These are phyloP conservation scores for Perilla frutescens DNA, from an alignment of 257 asterid genomes.

Conservation along the genomic window DNA sequence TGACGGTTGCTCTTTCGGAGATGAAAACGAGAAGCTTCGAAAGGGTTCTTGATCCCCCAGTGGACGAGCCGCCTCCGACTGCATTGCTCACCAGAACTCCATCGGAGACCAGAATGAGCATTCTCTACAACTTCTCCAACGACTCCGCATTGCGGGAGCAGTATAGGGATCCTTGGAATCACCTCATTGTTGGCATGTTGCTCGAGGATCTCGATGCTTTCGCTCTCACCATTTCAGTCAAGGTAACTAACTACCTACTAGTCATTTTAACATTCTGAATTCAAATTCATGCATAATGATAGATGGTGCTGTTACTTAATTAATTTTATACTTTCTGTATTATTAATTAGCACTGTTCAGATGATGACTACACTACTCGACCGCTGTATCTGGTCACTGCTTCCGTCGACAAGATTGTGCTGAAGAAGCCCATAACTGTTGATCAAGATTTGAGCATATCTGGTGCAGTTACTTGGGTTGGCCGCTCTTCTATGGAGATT, in stretches of 20 bases:
- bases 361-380: constrained; percentile 81
- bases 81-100: constrained; percentile 70
- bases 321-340: constrained; percentile 22
- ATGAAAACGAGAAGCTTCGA: constrained; percentile 82
- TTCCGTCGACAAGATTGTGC: constrained; percentile 91
- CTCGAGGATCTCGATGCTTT: constrained; percentile 99
- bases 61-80: constrained; percentile 94
- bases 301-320: too few species aligned
- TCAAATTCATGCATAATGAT: too few species aligned
- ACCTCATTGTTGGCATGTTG: constrained; percentile 90
- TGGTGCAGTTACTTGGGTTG: constrained; percentile 97
- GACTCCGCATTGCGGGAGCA: constrained; percentile 86
- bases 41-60: constrained; percentile 88
- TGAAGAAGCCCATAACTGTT: constrained; percentile 83
- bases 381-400: constrained; percentile 91
- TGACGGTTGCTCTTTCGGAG: constrained; percentile 90
- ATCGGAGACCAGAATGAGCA: constrained; percentile 65
- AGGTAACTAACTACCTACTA: constrained; percentile 45
- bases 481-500: constrained; percentile 91
- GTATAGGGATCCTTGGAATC: constrained; percentile 97
- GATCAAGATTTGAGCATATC: constrained; percentile 74
- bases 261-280: not conserved
- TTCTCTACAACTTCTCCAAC: constrained; percentile 69
- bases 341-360: constrained; percentile 72
- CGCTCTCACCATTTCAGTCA: constrained; percentile 92